phyloP scores from a whole-genome alignment of 2,329 filamentous ascomycete genomes.

The Hymenoscyphus scutula region DNA sequence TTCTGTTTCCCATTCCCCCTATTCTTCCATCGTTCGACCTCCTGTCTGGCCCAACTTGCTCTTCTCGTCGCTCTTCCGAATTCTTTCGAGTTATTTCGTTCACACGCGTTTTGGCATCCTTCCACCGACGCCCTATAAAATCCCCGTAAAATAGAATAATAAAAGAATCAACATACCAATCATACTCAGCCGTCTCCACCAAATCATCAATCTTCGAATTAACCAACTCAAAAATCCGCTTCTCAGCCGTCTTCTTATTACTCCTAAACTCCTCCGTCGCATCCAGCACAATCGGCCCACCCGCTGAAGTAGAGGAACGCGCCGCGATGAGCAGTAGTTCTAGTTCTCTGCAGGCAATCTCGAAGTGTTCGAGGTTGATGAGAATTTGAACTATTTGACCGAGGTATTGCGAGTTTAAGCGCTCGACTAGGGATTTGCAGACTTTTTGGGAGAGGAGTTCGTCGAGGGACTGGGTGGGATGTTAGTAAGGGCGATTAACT shows the following conservation, averaged over 20 bases:
- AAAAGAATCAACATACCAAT: no score
- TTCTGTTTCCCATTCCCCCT: neutral
- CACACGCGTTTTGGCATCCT: no score
- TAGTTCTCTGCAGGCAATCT: slow-evolving; percentile 85
- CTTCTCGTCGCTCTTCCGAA: no score
- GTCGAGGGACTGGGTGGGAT: slow-evolving; percentile 68
- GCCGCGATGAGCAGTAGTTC: slow-evolving; percentile 83
- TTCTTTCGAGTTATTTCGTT: no score
- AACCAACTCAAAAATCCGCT: slow-evolving; percentile 96
- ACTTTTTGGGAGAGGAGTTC: slow-evolving; percentile 91
- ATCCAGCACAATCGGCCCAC: slow-evolving; percentile 73
- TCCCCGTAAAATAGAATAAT: no score
- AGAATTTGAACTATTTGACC: slow-evolving; percentile 98
- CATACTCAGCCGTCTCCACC: slow-evolving; percentile 94
- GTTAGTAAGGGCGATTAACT: neutral
- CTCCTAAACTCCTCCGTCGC: slow-evolving; percentile 84
- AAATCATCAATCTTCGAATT: slow-evolving; percentile 99
- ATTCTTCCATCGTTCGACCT: neutral
- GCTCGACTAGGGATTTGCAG: slow-evolving; percentile 83
- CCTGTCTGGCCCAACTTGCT: no score
- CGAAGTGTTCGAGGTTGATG: slow-evolving; percentile 96
- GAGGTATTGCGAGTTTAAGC: slow-evolving; percentile 86
- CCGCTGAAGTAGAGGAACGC: slow-evolving; percentile 75
- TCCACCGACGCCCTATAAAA: no score
- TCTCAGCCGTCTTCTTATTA: slow-evolving; percentile 94